phyloP scores from a whole-genome alignment of 148 eudicot genomes.

The Persicaria tinctoria region DNA sequence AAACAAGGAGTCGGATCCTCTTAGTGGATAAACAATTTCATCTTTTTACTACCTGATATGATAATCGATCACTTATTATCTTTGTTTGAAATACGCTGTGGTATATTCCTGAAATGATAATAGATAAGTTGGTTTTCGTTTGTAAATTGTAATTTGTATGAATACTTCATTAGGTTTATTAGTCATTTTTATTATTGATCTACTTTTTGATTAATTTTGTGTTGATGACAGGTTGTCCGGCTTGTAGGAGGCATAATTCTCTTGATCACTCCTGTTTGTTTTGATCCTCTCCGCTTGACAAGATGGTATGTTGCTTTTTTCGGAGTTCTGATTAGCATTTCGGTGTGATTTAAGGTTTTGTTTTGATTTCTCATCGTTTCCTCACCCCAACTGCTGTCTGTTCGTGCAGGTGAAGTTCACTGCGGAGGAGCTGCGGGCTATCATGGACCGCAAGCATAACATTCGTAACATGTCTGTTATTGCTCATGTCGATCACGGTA shows the following conservation, averaged over 20 bases:
- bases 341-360: background rate
- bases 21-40: too few species aligned
- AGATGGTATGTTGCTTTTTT: background rate
- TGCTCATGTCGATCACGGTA: constrained; percentile 62
- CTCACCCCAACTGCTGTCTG: background rate
- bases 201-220: too few species aligned
- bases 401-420: constrained; percentile 55
- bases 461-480: constrained; percentile 65
- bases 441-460: constrained; percentile 59
- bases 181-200: too few species aligned
- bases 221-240: background rate
- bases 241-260: background rate
- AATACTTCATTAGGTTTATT: too few species aligned
- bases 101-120: too few species aligned
- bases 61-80: too few species aligned
- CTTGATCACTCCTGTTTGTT: background rate
- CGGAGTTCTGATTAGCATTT: background rate
- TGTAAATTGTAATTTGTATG: too few species aligned
- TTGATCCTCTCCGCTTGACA: background rate
- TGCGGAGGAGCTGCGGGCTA: constrained; percentile 47
- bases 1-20: too few species aligned
- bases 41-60: too few species aligned
- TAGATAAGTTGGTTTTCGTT: too few species aligned
- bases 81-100: too few species aligned
- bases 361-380: background rate